Base-by-base conservation (phyloP, 164 flowering plant species). In the Aristolochia contorta region DNA sequence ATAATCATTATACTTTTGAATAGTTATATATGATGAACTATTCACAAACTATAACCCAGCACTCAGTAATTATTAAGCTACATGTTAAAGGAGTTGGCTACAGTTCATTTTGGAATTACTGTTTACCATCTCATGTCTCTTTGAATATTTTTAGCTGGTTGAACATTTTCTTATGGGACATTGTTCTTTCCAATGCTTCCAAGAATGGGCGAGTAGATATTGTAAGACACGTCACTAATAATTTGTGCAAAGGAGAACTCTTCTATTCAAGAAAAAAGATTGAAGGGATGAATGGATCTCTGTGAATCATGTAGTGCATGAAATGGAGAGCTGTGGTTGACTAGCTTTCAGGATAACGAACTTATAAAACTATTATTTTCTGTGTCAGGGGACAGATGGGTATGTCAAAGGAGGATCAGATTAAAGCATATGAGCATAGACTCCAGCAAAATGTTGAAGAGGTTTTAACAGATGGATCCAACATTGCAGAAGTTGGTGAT, bases 351-450 rank as follows among this genome's bases (percentile, higher is more conserved):
- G 0, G 23, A 53, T 53, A 22, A 22, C 23, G 3, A 9, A 22
- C 20, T 53, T 20, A 4, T 23, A 16, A 13, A 53, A 22, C 30
- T 20, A 5, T 22, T 53, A 22, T 53, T 23, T 22, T 37, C 22
- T 10, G 62, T 51, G 74, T 51, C 84, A 92, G 98, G 86, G 98
- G 98, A 51, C 88, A 83, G 77, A 81, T 92, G 91, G 86, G 86
- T 25, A 63, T 59, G 22, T 9, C 64, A 46, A 54, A 21, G 16
- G 72, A 73, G 53, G 79, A 73, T 67, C 78, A 67, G 65, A 69
- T 70, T 16, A 69, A 76, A 32, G 72, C 16, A n/a, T 67, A 64
- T 19, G 79, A 76, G 54, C 74, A 49, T 60, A 78, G 74, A 66
- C 66, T 62, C 66, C 58, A 27, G 37, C 61, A 56, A 60, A 58